Evolutionary conservation across 768 basidiomycete genomes (phyloP).

Genomic region (Naganishia antarctica): DNA sequence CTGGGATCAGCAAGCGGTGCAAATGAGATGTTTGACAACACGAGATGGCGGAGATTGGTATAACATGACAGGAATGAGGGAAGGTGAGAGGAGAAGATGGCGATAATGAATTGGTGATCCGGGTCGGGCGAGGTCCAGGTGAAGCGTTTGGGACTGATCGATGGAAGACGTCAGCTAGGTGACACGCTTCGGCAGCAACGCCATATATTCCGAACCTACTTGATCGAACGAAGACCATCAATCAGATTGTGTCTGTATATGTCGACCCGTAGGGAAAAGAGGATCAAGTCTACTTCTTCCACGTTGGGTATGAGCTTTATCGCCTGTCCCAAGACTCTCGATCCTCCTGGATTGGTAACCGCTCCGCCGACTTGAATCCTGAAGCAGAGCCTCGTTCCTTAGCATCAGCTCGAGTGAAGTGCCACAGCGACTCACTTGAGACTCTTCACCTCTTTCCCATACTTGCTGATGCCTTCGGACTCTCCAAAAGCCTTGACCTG

Average conservation of each 20-base stretch:
- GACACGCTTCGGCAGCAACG: no score
- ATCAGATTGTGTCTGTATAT: constrained; percentile 10
- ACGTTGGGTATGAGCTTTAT: constrained; percentile 8
- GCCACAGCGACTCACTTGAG: neutral
- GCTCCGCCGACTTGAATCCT: constrained; percentile 23
- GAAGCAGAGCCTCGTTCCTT: no score
- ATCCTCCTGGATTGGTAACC: constrained; percentile 6
- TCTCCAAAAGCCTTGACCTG: constrained; percentile 14
- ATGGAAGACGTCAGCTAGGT: no score
- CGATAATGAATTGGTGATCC: constrained; percentile 25
- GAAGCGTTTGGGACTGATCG: constrained; percentile 19
- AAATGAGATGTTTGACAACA: constrained; percentile 19
- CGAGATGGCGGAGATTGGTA: constrained; percentile 16
- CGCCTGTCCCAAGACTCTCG: constrained; percentile 13
- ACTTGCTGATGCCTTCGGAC: neutral
- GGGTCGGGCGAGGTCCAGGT: constrained; percentile 25
- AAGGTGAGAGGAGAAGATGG: constrained; percentile 25
- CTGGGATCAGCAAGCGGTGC: constrained; percentile 20
- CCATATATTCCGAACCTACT: constrained; percentile 20
- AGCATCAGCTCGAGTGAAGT: no score
- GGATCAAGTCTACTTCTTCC: constrained; percentile 12
- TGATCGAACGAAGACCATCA: constrained; percentile 9
- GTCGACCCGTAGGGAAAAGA: constrained; percentile 20
- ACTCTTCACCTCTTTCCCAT: constrained; percentile 8
- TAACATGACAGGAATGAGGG: constrained; percentile 5